phyloP scores from a whole-genome alignment of 169 alveolate species.

The Plasmodium inui region DNA sequence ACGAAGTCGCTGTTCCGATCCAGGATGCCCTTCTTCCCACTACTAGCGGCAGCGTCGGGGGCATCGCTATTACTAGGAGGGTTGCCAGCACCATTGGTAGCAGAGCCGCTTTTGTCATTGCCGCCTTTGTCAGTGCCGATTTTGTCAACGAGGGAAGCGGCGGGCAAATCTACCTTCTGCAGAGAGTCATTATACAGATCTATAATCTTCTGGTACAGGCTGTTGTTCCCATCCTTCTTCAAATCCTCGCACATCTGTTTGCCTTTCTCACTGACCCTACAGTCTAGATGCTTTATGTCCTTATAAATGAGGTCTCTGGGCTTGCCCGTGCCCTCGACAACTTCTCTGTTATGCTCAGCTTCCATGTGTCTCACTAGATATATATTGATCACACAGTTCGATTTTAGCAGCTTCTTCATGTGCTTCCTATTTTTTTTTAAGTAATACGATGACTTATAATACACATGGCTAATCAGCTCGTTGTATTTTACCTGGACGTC shows the following conservation, averaged over 20 bases:
- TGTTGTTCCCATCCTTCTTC: slow-evolving; percentile 1
- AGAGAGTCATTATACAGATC: slow-evolving; percentile 21
- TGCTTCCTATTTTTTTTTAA: slow-evolving; percentile 63
- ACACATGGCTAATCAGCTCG: slow-evolving; percentile 38
- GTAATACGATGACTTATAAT: slow-evolving; percentile 31
- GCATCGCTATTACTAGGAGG: not conserved
- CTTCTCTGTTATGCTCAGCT: slow-evolving; percentile 57
- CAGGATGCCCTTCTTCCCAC: slow-evolving; percentile 19
- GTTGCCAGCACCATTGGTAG: too few species aligned
- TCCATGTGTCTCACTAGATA: slow-evolving; percentile 73
- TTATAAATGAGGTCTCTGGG: slow-evolving; percentile 39
- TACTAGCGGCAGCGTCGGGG: not conserved
- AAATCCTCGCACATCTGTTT: slow-evolving; percentile 18
- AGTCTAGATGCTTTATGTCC: slow-evolving; percentile 14
- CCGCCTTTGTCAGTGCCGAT: not conserved
- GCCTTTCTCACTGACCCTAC: slow-evolving; percentile 54
- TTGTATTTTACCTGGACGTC: not conserved
- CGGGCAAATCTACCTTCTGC: not conserved
- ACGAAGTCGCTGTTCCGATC: slow-evolving; percentile 42
- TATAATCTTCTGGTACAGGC: slow-evolving; percentile 25
- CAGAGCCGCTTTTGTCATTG: not conserved
- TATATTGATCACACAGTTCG: slow-evolving; percentile 42
- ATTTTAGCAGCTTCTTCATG: slow-evolving; percentile 28
- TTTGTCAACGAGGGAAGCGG: too few species aligned
- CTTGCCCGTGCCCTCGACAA: not conserved